These are phyloP conservation scores for Neophaeococcomyces mojaviensis DNA, from an alignment of 2,329 filamentous ascomycete genomes.

Conservation along the genomic window DNA sequence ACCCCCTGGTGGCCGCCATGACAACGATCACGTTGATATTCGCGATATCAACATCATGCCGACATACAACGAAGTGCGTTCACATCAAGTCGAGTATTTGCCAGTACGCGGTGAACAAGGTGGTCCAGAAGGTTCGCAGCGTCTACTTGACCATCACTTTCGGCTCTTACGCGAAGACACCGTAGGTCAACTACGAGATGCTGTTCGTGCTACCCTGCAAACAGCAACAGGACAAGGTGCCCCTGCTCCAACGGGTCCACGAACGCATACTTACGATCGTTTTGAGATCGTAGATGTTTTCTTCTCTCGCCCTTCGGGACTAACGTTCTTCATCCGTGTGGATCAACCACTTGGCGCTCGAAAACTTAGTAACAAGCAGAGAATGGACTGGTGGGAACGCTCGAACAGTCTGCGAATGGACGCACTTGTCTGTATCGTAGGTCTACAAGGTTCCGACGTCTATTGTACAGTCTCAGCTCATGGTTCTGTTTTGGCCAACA, in stretches of 20 bases:
- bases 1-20: constrained; percentile 58
- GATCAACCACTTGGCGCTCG: constrained; percentile 34
- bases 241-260: constrained; percentile 21
- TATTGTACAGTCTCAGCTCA: constrained; percentile 25
- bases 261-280: constrained; percentile 10
- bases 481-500: not conserved
- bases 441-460: constrained; percentile 22
- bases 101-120: constrained; percentile 29
- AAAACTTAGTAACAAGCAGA: constrained; percentile 22
- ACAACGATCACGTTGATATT: constrained; percentile 62
- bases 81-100: constrained; percentile 30
- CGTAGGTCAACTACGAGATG: constrained; percentile 46
- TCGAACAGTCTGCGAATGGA: constrained; percentile 44
- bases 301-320: constrained; percentile 35
- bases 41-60: constrained; percentile 56
- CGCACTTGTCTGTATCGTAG: constrained; percentile 44
- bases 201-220: constrained; percentile 21
- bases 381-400: constrained; percentile 45
- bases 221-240: not conserved
- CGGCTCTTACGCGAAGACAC: constrained; percentile 51
- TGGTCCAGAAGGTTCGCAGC: constrained; percentile 38
- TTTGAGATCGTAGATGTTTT: constrained; percentile 29
- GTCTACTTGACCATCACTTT: constrained; percentile 45
- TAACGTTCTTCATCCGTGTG: constrained; percentile 42
- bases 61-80: constrained; percentile 57